These are phyloP conservation scores for Botryococcus braunii DNA, from an alignment of 163 green algal species.

Conservation along the genomic window DNA sequence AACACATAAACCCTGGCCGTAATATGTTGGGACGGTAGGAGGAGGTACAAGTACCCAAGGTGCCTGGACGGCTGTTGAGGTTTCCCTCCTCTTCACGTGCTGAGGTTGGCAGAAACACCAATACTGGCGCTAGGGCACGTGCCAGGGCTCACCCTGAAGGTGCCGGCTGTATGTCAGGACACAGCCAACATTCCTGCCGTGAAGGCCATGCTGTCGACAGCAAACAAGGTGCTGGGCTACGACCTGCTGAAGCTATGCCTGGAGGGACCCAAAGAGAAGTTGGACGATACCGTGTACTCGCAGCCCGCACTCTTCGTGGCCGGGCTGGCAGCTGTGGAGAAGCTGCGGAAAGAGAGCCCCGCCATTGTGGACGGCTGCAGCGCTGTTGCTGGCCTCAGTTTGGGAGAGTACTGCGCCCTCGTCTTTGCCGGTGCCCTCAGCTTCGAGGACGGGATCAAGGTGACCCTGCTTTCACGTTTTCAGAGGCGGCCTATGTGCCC, in stretches of 20 bases:
- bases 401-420: conserved; percentile 91
- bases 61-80: too few species aligned
- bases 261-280: conserved; percentile 74
- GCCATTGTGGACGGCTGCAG: conserved; percentile 53
- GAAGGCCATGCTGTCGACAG: conserved; percentile 68
- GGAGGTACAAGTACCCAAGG: too few species aligned
- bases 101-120: too few species aligned
- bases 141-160: too few species aligned
- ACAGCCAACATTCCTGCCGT: conserved; percentile 62
- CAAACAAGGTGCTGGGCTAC: conserved; percentile 75
- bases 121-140: too few species aligned
- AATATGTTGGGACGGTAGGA: too few species aligned
- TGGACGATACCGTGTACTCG: conserved; percentile 69
- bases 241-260: conserved; percentile 76
- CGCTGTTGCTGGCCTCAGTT: conserved; percentile 71
- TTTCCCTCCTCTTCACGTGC: too few species aligned
- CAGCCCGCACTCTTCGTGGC: conserved; percentile 89
- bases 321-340: conserved; percentile 76
- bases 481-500: too few species aligned
- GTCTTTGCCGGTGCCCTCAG: conserved; percentile 77
- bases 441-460: conserved; percentile 82
- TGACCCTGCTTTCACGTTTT: neutral
- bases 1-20: too few species aligned
- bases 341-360: conserved; percentile 41
- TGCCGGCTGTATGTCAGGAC: too few species aligned